These are phyloP conservation scores for Penicillium flavigenum DNA, from an alignment of 495 filamentous ascomycete species.

Conservation along the genomic window DNA sequence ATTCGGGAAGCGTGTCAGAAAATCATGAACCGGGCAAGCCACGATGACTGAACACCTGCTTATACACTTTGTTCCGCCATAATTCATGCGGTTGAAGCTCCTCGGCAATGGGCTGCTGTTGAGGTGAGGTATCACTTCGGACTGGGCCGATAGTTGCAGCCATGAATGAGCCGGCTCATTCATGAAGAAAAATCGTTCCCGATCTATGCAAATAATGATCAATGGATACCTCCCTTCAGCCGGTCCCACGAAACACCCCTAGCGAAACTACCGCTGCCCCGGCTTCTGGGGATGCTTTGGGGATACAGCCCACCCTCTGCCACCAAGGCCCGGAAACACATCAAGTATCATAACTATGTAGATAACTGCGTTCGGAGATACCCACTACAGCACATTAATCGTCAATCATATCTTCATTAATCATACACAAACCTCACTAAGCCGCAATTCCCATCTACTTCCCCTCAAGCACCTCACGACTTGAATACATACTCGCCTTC, in stretches of 20 bases:
- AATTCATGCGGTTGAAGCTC: not conserved
- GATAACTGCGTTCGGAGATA: conserved; percentile 15
- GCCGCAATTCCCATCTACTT: conserved; percentile 13
- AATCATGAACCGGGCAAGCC: conserved; percentile 42
- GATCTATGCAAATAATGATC: not conserved
- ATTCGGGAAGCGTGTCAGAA: conserved; percentile 59
- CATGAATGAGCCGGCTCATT: conserved; percentile 4
- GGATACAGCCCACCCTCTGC: not conserved
- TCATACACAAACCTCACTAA: conserved; percentile 13
- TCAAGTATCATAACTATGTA: conserved; percentile 4
- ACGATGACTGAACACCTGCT: conserved; percentile 30
- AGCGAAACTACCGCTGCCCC: not conserved
- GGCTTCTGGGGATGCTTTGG: not conserved
- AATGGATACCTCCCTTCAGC: not conserved
- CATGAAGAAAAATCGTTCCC: not conserved
- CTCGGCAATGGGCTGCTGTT: not conserved
- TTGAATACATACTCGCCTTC: conserved; percentile 53
- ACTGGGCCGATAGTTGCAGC: not conserved
- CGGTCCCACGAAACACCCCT: not conserved
- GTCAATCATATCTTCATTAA: conserved; percentile 8
- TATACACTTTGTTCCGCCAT: not conserved
- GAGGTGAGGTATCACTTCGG: no score
- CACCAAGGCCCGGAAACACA: not conserved
- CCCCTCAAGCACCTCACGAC: conserved; percentile 39
- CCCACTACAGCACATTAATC: conserved; percentile 10